Base-by-base conservation (phyloP, 768 basidiomycete species). In the Hypsizygus marmoreus region DNA sequence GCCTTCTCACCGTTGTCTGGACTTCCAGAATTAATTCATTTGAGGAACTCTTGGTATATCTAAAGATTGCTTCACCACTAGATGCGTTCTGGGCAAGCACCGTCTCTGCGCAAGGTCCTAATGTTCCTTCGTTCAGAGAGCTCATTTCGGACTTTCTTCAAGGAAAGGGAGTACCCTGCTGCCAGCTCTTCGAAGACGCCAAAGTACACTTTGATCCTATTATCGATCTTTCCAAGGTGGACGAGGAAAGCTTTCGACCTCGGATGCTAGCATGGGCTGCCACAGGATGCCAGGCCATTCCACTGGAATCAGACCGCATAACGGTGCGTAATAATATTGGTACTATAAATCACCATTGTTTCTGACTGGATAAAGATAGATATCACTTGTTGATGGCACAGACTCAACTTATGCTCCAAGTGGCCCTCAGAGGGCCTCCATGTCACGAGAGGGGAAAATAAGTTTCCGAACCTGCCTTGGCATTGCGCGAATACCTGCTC, bases 1-100 rank as follows among this genome's bases (percentile, higher is more conserved):
- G 17, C n/a, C 31, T 43, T 30, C 14, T 43, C 16, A 43, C 28
- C 9, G n/a, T 30, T 9, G 6, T 43, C 22, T 43, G 41, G 41
- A 32, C 26, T 10, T 43, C 41, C 12, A 29, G 32, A 17, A 43
- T 43, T 17, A 43, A 14, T 30, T 30, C 19, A 14, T 30, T 17
- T 33, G 31, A n/a, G 11, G 41, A 43, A n/a, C 41, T 43, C 31
- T 9, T 22, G 10, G 28, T 30, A 17, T 30, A 43, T 12, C 41
- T 43, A 17, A 14, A 33, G 9, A 29, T 20, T 20, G 19, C 22
- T 25, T n/a, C n/a, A n/a, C 29, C 28, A 6, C 23, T 20, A 23
- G 14, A 25, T 11, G 16, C 8, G 9, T 25, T 17, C 17, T 25
- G 23, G n/a, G 36, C 20, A 24, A 13, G 11, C 36, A 22, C 23